phyloP scores from a whole-genome alignment of 257 asterid species.

The Mentha longifolia region DNA sequence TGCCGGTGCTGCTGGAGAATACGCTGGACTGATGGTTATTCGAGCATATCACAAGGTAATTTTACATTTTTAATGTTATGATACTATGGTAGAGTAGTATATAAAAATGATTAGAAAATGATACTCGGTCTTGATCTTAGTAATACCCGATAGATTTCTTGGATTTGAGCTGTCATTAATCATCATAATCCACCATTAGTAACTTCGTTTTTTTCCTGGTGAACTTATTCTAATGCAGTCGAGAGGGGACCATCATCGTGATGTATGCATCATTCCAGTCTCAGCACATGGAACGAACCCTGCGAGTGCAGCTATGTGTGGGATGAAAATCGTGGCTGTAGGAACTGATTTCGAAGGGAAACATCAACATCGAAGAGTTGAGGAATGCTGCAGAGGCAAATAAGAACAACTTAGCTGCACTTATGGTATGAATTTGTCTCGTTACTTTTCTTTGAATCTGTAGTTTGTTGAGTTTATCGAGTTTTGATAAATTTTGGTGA shows the following conservation, averaged over 20 bases:
- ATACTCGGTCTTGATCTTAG: not conserved
- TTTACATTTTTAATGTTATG: constrained; percentile 7
- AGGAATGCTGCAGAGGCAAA: constrained; percentile 85
- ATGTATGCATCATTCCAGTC: constrained; percentile 96
- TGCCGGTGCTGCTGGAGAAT: constrained; percentile 99
- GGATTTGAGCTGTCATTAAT: not conserved
- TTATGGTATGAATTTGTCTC: constrained; percentile 61
- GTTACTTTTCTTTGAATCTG: constrained; percentile 3
- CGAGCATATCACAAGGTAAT: constrained; percentile 96
- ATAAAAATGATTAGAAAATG: not conserved
- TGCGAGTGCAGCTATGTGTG: constrained; percentile 99
- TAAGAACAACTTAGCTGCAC: constrained; percentile 84
- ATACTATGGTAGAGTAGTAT: no score
- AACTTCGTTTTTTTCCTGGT: constrained; percentile 20
- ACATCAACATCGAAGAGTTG: constrained; percentile 89
- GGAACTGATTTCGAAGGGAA: constrained; percentile 99
- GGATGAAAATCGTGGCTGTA: constrained; percentile 96
- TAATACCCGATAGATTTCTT: not conserved
- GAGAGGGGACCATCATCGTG: constrained; percentile 95
- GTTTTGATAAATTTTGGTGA: constrained; percentile 10
- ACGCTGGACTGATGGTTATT: constrained; percentile 97
- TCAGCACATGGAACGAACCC: constrained; percentile 99
- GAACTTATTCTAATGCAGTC: constrained; percentile 55
- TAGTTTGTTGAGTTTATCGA: constrained; percentile 14
- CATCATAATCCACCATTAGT: not conserved